These are phyloP conservation scores for Penicilliopsis zonata DNA, from an alignment of 495 filamentous ascomycete species.

Conservation along the genomic window DNA sequence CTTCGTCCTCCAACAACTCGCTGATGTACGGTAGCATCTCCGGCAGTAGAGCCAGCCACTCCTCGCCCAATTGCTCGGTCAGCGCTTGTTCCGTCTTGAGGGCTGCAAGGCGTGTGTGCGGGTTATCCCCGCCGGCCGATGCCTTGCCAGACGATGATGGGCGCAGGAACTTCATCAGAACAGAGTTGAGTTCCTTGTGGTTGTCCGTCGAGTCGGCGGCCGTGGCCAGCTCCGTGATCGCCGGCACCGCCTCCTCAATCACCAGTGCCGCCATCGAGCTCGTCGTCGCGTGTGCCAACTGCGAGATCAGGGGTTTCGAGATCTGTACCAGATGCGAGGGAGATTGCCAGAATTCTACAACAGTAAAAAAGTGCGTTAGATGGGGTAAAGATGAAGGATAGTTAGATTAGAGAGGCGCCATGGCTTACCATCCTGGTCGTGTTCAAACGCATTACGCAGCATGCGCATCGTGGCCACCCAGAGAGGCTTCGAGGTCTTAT, in stretches of 20 bases:
- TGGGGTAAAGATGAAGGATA: not conserved
- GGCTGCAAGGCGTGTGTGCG: constrained; percentile 53
- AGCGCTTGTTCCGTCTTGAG: constrained; percentile 68
- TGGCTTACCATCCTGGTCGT: constrained; percentile 57
- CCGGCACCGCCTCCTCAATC: constrained; percentile 35
- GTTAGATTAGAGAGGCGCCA: not conserved
- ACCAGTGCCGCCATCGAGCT: constrained; percentile 21
- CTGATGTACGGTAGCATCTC: constrained; percentile 94
- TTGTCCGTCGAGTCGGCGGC: constrained; percentile 74
- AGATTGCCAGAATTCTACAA: constrained; percentile 74
- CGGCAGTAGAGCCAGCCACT: constrained; percentile 79
- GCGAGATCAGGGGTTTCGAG: constrained; percentile 51
- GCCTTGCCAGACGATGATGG: constrained; percentile 50
- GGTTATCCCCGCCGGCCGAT: constrained; percentile 32
- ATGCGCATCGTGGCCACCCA: constrained; percentile 55
- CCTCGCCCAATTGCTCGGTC: constrained; percentile 69
- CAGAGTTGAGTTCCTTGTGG: constrained; percentile 71
- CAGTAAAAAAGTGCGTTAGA: constrained; percentile 4
- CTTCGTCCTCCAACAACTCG: constrained; percentile 90
- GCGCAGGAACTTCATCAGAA: constrained; percentile 62
- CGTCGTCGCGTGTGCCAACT: constrained; percentile 47
- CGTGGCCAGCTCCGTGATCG: constrained; percentile 65
- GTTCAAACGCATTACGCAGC: constrained; percentile 60
- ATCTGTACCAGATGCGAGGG: constrained; percentile 71
- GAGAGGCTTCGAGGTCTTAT: constrained; percentile 39